Evolutionary conservation across 176 grass and related monocot species (phyloP).

Genomic region (Coix lacrymajobi): DNA sequence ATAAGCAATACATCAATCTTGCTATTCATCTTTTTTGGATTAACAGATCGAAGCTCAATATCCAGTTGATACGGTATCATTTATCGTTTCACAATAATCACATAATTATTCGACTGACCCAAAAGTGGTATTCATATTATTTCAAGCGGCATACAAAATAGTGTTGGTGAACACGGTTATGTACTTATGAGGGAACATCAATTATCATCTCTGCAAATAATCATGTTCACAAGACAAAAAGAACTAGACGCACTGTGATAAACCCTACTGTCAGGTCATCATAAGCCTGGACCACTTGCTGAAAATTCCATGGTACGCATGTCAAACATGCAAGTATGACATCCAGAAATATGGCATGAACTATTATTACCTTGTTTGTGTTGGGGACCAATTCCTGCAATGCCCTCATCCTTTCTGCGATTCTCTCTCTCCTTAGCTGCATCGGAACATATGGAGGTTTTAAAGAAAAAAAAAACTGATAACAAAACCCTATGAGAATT

Average conservation of each 20-base stretch:
- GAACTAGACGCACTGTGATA: background rate
- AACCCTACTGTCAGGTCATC: constrained; percentile 6
- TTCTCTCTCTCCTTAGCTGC: constrained; percentile 87
- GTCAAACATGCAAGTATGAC: constrained; percentile 2
- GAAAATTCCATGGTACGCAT: constrained; percentile 14
- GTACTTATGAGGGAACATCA: background rate
- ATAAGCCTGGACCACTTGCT: constrained; percentile 20
- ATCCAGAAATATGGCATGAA: constrained; percentile 24
- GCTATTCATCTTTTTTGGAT: background rate
- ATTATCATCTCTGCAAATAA: background rate
- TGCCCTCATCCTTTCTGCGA: constrained; percentile 93
- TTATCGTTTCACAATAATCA: background rate
- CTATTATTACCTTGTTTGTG: constrained; percentile 76
- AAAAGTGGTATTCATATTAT: background rate
- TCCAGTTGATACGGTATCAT: background rate
- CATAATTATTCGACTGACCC: background rate
- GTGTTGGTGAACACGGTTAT: background rate
- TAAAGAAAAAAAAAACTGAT: constrained; percentile 8
- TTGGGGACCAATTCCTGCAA: constrained; percentile 91
- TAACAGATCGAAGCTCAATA: background rate
- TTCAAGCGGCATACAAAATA: background rate
- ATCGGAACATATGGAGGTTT: background rate
- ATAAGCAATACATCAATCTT: constrained; percentile 23
- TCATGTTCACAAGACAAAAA: constrained; percentile 5
- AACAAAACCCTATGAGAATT: background rate